phyloP scores from a whole-genome alignment of 1,139 yeast genomes.

The Geotrichum bryndzae region DNA sequence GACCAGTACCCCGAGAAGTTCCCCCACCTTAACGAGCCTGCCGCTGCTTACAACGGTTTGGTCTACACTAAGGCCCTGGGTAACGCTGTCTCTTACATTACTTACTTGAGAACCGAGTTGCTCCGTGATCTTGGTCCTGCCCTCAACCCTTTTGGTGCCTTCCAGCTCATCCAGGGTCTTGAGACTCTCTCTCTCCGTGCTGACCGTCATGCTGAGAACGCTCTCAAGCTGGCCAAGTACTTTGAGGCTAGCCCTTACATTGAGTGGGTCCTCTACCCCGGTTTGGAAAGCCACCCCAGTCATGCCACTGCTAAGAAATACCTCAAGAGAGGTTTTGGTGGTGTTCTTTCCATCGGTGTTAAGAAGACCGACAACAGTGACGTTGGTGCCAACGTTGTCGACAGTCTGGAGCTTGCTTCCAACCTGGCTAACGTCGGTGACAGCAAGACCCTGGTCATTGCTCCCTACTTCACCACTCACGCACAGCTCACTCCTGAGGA shows the following conservation, averaged over 20 bases:
- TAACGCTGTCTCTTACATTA: constrained; percentile 61
- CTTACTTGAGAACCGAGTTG: constrained; percentile 76
- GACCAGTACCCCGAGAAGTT: constrained; percentile 69
- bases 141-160: constrained; percentile 81
- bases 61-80: constrained; percentile 78
- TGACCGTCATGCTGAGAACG: constrained; percentile 83
- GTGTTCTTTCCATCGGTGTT: constrained; percentile 83
- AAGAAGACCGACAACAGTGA: constrained; percentile 47
- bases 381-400: constrained; percentile 79
- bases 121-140: constrained; percentile 91
- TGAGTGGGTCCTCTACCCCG: constrained; percentile 86
- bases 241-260: constrained; percentile 70
- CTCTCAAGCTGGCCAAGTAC: constrained; percentile 73
- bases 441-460: constrained; percentile 86
- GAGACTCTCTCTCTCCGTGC: constrained; percentile 91
- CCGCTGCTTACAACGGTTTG: constrained; percentile 90
- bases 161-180: constrained; percentile 80
- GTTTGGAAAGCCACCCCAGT: constrained; percentile 74
- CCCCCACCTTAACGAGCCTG: constrained; percentile 86
- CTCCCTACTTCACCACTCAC: constrained; percentile 94
- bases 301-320: constrained; percentile 81
- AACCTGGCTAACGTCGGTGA: constrained; percentile 97
- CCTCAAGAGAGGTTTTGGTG: constrained; percentile 73
- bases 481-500: constrained; percentile 82
- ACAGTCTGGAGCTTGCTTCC: constrained; percentile 72